These are phyloP conservation scores for Evernia prunastri DNA, from an alignment of 495 filamentous ascomycete genomes.

Conservation along the genomic window DNA sequence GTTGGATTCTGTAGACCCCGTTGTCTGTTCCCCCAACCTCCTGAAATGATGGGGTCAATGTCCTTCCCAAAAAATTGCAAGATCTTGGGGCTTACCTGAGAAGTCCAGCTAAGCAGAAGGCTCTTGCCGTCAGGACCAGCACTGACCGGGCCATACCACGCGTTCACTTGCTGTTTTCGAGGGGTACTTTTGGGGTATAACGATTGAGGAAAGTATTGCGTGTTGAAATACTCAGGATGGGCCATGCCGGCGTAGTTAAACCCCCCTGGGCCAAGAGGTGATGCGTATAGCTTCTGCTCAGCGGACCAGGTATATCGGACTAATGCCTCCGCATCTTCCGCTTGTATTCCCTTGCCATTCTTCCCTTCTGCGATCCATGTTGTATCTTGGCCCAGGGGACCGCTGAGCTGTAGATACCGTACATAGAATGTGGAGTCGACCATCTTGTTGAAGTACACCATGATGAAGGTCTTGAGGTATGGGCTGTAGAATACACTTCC, in stretches of 20 bases:
- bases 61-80: background rate
- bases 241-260: conserved; percentile 32
- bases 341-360: conserved; percentile 24
- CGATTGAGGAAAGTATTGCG: conserved; percentile 26
- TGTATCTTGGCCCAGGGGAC: conserved; percentile 19
- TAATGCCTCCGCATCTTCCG: conserved; percentile 30
- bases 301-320: conserved; percentile 29
- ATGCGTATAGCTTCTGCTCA: conserved; percentile 29
- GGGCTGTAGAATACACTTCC: conserved; percentile 33
- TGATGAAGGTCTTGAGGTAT: conserved; percentile 31
- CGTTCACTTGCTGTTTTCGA: conserved; percentile 15
- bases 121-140: conserved; percentile 24
- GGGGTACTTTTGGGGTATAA: conserved; percentile 22
- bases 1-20: conserved; percentile 21
- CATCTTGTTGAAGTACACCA: conserved; percentile 32
- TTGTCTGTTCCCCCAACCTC: conserved; percentile 18
- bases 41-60: conserved; percentile 7
- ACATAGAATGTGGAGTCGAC: conserved; percentile 32
- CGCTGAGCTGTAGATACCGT: conserved; percentile 27
- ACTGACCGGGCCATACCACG: conserved; percentile 24
- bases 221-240: conserved; percentile 29
- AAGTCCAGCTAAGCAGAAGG: conserved; percentile 29
- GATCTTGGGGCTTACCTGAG: conserved; percentile 18
- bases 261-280: conserved; percentile 26
- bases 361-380: conserved; percentile 25